These are phyloP conservation scores for Pythium myriotylum DNA, from an alignment of 352 stramenopile species.

Conservation along the genomic window DNA sequence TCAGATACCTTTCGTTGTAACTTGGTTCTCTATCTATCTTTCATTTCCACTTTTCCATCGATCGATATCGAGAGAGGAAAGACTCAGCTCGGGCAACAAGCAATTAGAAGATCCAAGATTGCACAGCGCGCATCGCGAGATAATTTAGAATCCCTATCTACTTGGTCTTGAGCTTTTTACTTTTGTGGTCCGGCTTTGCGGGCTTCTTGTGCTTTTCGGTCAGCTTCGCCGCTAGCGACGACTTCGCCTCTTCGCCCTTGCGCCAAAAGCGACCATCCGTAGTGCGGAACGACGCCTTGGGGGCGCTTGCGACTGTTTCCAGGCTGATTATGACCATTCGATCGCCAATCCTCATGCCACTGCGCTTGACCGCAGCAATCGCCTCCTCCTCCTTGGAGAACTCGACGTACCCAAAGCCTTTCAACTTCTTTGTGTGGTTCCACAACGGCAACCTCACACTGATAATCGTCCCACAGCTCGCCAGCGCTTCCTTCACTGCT, in stretches of 20 bases:
- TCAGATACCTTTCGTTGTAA: no score
- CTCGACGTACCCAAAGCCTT: conserved; percentile 96
- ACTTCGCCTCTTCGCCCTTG: conserved; percentile 88
- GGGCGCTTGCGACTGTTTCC: conserved; percentile 82
- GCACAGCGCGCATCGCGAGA: conserved; percentile 2
- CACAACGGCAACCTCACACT: conserved; percentile 94
- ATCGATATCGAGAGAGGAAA: no score
- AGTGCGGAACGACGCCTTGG: conserved; percentile 92
- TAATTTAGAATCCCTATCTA: conserved; percentile 24
- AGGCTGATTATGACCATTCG: conserved; percentile 93
- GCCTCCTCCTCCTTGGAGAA: conserved; percentile 83
- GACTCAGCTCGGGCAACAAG: no score
- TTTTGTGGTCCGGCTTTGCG: conserved; percentile 17
- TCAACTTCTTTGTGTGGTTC: conserved; percentile 94
- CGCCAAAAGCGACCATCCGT: conserved; percentile 86
- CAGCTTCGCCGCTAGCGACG: conserved; percentile 78
- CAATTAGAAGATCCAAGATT: no score
- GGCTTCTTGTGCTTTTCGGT: conserved; percentile 56
- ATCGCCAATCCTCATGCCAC: conserved; percentile 86
- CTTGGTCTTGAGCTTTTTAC: conserved; percentile 22
- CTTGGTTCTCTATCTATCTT: no score
- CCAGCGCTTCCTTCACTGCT: conserved; percentile 83
- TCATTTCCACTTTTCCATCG: no score
- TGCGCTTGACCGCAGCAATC: conserved; percentile 65
- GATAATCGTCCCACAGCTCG: conserved; percentile 86